Base-by-base conservation (phyloP, 495 filamentous ascomycete species). In the Friedmanniomyces simplex region DNA sequence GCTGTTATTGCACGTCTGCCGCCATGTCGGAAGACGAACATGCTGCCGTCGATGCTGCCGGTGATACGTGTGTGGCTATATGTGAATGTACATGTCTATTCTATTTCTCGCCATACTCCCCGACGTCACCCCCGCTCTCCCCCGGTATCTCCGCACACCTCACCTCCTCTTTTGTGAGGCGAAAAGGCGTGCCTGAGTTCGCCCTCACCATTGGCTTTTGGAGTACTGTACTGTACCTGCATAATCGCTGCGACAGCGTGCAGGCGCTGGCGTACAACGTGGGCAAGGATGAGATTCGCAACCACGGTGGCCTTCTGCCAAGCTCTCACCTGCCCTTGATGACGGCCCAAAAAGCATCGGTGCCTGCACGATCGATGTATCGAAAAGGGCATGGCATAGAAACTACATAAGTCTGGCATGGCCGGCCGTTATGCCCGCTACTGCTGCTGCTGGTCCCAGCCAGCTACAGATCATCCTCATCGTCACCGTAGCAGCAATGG, bases 21-120 rank as follows among this genome's bases (percentile, higher is more conserved):
- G 54, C 59, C 54, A 54, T 62, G 54, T 37, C 55, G 32, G 50
- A 62, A 59, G 42, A 62, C 26, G 39, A 62, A 57, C 59, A 62
- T 52, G 3, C 7, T 49, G 20, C 6, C 4, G 36, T 10, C 14
- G 41, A 49, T 49, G 46, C 21, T 49, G 3, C 11, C 2, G 7
- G 22, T 6, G 6, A 18, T 25, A 43, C 41, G 5, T n/a, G n/a
- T n/a, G n/a, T n/a, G n/a, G n/a, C n/a, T n/a, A n/a, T n/a, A n/a
- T n/a, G n/a, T n/a, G n/a, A n/a, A n/a, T n/a, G n/a, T n/a, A n/a
- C n/a, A n/a, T n/a, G n/a, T n/a, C n/a, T n/a, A n/a, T n/a, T n/a
- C n/a, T n/a, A n/a, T n/a, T n/a, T n/a, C 46, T 49, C 28, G 28
- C 28, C 28, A 32, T 10, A 4, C 7, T 5, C 2, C 12, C 20